Percentiles rank a stretch among this genome's conserved stretches.
Evolutionary conservation across 1,284 basidiomycete species (phyloP).

Genomic region (Marasmius fiardii): DNA sequence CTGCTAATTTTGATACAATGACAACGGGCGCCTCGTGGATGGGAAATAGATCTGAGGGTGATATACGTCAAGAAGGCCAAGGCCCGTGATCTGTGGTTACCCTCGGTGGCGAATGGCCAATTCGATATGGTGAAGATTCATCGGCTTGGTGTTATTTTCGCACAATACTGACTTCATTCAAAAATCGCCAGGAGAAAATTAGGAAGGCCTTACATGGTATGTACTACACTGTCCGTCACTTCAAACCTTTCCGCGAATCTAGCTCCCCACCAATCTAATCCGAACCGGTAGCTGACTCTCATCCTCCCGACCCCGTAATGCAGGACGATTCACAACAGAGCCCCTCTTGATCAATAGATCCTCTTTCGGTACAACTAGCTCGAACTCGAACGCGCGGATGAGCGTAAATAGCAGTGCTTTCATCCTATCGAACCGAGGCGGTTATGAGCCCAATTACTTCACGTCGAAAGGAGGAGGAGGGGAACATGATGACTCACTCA

Average conservation of each 20-base stretch:
- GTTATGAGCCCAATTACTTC: neutral
- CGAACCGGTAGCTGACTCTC: neutral
- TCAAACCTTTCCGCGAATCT: neutral
- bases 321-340: neutral
- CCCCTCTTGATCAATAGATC: constrained; percentile 14
- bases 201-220: too few species aligned
- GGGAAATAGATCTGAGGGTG: too few species aligned
- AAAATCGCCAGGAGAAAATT: too few species aligned
- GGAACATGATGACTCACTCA: neutral
- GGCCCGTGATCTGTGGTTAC: too few species aligned
- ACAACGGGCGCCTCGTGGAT: too few species aligned
- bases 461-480: neutral
- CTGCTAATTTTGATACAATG: too few species aligned
- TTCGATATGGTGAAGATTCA: too few species aligned
- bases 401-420: constrained; percentile 46
- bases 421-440: constrained; percentile 32
- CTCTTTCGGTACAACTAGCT: constrained; percentile 30
- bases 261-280: neutral
- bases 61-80: too few species aligned
- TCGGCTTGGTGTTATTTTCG: too few species aligned
- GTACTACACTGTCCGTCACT: too few species aligned
- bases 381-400: constrained; percentile 44
- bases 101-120: too few species aligned
- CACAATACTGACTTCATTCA: too few species aligned
- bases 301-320: neutral